Evolutionary conservation across 495 filamentous ascomycete species (phyloP).

Genomic region (Penicillium paxilli): DNA sequence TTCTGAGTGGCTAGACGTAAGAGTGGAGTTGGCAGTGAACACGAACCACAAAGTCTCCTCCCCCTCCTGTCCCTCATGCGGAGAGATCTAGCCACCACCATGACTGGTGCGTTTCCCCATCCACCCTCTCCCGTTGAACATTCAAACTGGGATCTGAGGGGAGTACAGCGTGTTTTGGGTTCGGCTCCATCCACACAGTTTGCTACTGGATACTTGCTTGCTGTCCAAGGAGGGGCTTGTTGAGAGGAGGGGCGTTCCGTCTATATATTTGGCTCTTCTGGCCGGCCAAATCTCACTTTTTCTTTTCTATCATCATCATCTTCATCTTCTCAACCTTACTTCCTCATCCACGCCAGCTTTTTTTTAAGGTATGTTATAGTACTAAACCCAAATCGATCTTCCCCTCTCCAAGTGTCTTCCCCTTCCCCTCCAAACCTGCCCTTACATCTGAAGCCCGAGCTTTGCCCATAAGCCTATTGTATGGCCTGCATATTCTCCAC

Average conservation of each 20-base stretch:
- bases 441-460: background rate
- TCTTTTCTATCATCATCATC: constrained; percentile 8
- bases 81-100: constrained; percentile 11
- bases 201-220: background rate
- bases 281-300: background rate
- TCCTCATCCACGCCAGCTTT: background rate
- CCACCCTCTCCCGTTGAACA: background rate
- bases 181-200: constrained; percentile 10
- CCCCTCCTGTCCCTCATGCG: constrained; percentile 24
- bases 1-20: background rate
- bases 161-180: constrained; percentile 16
- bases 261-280: constrained; percentile 6
- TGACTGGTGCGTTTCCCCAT: constrained; percentile 16
- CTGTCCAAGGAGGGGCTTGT: background rate
- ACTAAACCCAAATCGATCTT: constrained; percentile 1
- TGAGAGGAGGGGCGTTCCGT: constrained; percentile 5
- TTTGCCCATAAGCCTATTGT: background rate
- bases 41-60: constrained; percentile 11
- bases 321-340: background rate
- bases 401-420: too few relatives aligned
- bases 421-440: background rate
- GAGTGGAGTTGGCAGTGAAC: background rate
- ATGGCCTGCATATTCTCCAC: constrained; percentile 17
- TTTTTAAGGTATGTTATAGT: constrained; percentile 1
- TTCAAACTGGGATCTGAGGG: constrained; percentile 8